Percentiles rank a stretch among this genome's conserved stretches.
Conservation (phyloP, 106 monocot genomes). For the Acorus calamus region DNA sequence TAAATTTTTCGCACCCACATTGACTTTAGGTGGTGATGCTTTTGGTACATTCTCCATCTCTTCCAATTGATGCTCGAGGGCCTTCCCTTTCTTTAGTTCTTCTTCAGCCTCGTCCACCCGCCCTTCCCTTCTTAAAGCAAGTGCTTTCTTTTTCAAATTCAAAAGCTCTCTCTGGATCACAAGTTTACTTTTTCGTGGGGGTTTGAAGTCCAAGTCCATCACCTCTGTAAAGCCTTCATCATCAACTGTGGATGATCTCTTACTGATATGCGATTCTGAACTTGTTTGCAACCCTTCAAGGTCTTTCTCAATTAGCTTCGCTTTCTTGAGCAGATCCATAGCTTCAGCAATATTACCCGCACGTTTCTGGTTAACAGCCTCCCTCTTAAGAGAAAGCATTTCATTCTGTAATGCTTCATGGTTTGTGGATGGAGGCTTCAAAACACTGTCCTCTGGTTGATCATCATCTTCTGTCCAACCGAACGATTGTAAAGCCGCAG, state of each 20-base stretch:
- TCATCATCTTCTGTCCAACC: constrained; percentile 78
- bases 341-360: constrained; percentile 70
- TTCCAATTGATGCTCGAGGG: constrained; percentile 76
- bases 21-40: constrained; percentile 4
- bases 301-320: constrained; percentile 75
- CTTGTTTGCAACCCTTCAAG: constrained; percentile 17
- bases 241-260: constrained; percentile 3
- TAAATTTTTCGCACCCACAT: constrained; percentile 9
- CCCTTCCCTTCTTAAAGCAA: constrained; percentile 83
- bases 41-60: constrained; percentile 48
- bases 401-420: constrained; percentile 29
- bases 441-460: constrained; percentile 1
- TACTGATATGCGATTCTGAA: constrained; percentile 3
- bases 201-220: constrained; percentile 2
- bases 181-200: constrained; percentile 52
- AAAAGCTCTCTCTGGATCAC: constrained; percentile 79
- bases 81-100: constrained; percentile 75
- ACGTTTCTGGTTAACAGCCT: constrained; percentile 55
- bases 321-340: constrained; percentile 68
- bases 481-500: constrained; percentile 74
- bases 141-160: constrained; percentile 86
- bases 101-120: constrained; percentile 71
- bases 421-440: constrained; percentile 11
- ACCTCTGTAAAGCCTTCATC: constrained; percentile 4
- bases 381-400: constrained; percentile 68